Base-by-base conservation (phyloP, 306 rosid genomes). In the Canavalia ensiformis region DNA sequence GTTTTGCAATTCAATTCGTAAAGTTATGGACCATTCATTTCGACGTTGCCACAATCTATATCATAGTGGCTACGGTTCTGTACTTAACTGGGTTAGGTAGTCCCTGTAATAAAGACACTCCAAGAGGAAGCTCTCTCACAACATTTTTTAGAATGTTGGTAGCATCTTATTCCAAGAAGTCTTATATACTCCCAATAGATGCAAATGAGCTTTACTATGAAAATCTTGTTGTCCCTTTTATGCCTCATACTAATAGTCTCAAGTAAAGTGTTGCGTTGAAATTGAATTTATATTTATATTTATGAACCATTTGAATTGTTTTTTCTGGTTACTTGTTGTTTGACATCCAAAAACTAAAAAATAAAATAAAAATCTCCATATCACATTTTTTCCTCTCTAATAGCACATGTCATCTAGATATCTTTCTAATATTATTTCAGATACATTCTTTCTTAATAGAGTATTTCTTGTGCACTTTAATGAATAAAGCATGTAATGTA, bases 11-110 rank as follows among this genome's bases (percentile, higher is more conserved):
- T 79, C 35, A 66, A 2, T 55, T 6, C 39, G 29, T 79, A 12
- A 86, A 74, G 11, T 74, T 87, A n/a, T 83, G 84, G 84, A 58
- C 67, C 9, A 5, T 75, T 34, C 77, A 39, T 30, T 86, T 68
- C 63, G 84, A 72, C 0, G 68, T 82, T 41, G 54, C 83, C 4
- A 74, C 85, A 0, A 49, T 75, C 5, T 35, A 13, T 44, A 55
- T 59, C 9, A 76, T 8, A 10, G 7, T 75, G 7, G 77, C 85
- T 51, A 75, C 80, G 0, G 5, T 70, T 56, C 8, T 83, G 31
- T 83, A 83, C 80, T 45, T 75, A 47, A 83, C 63, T 42, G 68
- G 87, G 25, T 18, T 18, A 18, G 44, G 52, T 7, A 5, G 34
- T 25, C 51, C 64, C 2, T 79, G 83, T 30, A 42, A 2, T 0